Percentiles rank a stretch among this genome's conserved stretches.
Conservation (phyloP, 305 asterid species). For the Solanum chacoense region DNA sequence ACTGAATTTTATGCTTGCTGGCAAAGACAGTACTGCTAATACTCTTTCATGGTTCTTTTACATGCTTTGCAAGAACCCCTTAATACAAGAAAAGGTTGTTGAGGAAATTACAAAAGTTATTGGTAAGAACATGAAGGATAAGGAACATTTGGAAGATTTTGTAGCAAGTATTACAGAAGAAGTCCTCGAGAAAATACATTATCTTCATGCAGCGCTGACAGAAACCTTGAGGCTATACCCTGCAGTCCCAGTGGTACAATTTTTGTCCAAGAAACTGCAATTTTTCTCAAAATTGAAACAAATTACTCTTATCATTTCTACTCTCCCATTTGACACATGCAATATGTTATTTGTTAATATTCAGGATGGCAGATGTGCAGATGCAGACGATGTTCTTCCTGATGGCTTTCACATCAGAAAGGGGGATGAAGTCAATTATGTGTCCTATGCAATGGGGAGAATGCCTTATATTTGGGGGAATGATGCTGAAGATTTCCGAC, state of each 20-base stretch:
- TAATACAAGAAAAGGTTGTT: slow-evolving; percentile 43
- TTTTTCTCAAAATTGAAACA: background rate
- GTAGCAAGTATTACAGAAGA: slow-evolving; percentile 36
- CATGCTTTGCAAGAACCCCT: slow-evolving; percentile 45
- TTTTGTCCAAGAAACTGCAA: background rate
- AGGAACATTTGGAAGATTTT: slow-evolving; percentile 18
- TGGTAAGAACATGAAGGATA: background rate
- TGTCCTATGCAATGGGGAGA: slow-evolving; percentile 71
- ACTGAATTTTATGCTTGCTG: slow-evolving; percentile 60
- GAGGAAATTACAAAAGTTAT: slow-evolving; percentile 23
- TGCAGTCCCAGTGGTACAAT: slow-evolving; percentile 55
- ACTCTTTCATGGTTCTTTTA: slow-evolving; percentile 79
- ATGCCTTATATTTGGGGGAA: slow-evolving; percentile 67
- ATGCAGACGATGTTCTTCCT: slow-evolving; percentile 27
- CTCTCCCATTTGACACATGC: background rate
- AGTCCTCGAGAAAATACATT: slow-evolving; percentile 49
- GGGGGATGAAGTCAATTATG: slow-evolving; percentile 52
- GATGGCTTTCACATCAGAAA: slow-evolving; percentile 49
- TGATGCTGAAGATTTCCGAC: slow-evolving; percentile 55
- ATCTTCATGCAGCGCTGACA: slow-evolving; percentile 53
- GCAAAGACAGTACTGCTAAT: slow-evolving; percentile 63
- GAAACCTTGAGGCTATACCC: slow-evolving; percentile 68
- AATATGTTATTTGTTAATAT: background rate
- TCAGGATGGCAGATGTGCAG: slow-evolving; percentile 66
- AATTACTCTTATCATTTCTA: background rate